Percentiles rank a stretch among this genome's conserved stretches.
phyloP scores from a whole-genome alignment of 257 asterid genomes.

The Jacaranda copaia region DNA sequence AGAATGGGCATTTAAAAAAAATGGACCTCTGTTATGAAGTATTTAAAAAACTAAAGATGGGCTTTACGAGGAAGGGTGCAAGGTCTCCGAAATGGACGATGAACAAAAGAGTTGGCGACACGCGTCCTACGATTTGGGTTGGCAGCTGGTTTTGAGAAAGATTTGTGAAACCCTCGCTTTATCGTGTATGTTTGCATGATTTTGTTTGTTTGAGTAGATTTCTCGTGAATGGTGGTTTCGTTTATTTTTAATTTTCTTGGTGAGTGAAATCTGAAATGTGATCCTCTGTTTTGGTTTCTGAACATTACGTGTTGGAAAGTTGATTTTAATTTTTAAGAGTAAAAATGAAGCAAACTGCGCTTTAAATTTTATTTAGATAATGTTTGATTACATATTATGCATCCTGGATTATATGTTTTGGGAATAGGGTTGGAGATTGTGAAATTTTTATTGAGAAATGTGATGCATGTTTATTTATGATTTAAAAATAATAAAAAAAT shows the following conservation, averaged over 20 bases:
- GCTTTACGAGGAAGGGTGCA: neutral
- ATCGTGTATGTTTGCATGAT: neutral
- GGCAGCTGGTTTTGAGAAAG: neutral
- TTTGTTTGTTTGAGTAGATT: constrained; percentile 20
- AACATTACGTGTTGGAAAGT: neutral
- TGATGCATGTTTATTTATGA: no score
- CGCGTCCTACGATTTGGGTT: constrained; percentile 11
- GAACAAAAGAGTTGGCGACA: constrained; percentile 7
- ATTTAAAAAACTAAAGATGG: no score
- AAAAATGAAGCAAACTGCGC: no score
- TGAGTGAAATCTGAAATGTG: neutral
- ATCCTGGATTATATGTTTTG: no score
- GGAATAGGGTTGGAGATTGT: no score
- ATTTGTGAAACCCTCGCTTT: constrained; percentile 17
- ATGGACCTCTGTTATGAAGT: no score
- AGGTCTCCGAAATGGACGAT: neutral
- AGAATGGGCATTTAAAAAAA: no score
- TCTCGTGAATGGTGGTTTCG: constrained; percentile 15
- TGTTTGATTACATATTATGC: no score
- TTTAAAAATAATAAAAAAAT: no score
- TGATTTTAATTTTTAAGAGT: no score
- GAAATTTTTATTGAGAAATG: no score
- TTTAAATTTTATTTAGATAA: no score
- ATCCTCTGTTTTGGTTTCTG: neutral
- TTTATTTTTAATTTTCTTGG: neutral